phyloP scores from a whole-genome alignment of 2,329 filamentous ascomycete genomes.

The Fusarium subglutinans region DNA sequence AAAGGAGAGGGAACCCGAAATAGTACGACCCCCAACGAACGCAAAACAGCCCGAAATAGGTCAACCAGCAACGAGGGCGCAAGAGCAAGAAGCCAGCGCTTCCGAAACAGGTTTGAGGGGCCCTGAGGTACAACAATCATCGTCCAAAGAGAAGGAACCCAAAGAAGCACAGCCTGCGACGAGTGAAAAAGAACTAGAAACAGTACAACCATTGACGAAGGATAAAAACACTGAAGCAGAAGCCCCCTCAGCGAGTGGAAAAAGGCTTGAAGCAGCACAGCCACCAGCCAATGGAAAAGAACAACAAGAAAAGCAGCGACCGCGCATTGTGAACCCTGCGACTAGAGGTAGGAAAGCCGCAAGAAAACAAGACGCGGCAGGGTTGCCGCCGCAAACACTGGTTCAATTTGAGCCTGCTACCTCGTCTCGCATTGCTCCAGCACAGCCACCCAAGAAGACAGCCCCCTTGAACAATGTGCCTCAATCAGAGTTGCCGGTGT shows the following conservation, averaged over 20 bases:
- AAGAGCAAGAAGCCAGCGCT: background rate
- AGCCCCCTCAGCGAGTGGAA: background rate
- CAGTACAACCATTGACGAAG: background rate
- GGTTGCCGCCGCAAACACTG: conserved; percentile 56
- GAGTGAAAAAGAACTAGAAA: background rate
- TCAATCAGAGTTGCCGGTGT: conserved; percentile 50
- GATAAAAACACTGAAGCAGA: background rate
- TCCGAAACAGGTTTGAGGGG: background rate
- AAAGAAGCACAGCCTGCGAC: background rate
- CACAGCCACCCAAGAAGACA: background rate
- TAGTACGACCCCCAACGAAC: background rate
- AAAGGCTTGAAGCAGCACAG: background rate
- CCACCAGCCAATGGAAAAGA: conserved; percentile 2
- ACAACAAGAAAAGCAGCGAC: conserved; percentile 18
- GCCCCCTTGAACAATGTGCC: background rate
- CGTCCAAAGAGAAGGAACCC: background rate
- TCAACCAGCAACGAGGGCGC: background rate
- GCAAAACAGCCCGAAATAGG: background rate
- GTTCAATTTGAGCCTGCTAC: conserved; percentile 48
- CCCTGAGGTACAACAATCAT: background rate
- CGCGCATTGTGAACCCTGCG: conserved; percentile 57
- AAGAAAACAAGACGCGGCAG: conserved; percentile 60
- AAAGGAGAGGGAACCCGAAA: background rate
- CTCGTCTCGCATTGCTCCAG: conserved; percentile 8
- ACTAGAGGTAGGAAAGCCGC: conserved; percentile 64